phyloP scores from a whole-genome alignment of 495 filamentous ascomycete species.

The Hyphodiscus hymeniophilus region DNA sequence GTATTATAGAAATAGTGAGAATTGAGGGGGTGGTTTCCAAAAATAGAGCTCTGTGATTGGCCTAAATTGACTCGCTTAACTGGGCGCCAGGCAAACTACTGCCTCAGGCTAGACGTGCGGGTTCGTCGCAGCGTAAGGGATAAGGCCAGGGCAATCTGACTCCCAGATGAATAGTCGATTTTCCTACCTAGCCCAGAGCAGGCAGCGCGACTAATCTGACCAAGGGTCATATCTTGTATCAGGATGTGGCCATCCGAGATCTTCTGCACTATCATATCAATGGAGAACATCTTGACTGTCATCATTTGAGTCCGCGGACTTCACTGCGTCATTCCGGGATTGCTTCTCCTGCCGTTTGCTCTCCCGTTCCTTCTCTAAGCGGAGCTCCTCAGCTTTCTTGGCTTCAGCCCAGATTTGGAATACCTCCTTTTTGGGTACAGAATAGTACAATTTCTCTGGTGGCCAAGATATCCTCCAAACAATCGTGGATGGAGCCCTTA shows the following conservation, averaged over 20 bases:
- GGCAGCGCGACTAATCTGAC: slow-evolving; percentile 14
- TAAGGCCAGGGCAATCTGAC: too few relatives aligned
- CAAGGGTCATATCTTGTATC: slow-evolving; percentile 12
- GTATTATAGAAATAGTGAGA: too few relatives aligned
- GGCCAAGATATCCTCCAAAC: slow-evolving; percentile 21
- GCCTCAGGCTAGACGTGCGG: too few relatives aligned
- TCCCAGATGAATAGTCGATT: too few relatives aligned
- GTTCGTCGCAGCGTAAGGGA: too few relatives aligned
- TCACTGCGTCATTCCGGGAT: too few relatives aligned
- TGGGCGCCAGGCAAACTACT: too few relatives aligned
- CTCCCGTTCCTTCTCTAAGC: slow-evolving; percentile 6
- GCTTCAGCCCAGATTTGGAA: slow-evolving; percentile 14
- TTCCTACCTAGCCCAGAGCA: too few relatives aligned
- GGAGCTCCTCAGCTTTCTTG: slow-evolving; percentile 4
- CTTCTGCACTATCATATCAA: slow-evolving; percentile 6
- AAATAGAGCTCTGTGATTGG: too few relatives aligned
- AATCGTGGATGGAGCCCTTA: slow-evolving; percentile 14
- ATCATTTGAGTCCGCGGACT: slow-evolving; percentile 9
- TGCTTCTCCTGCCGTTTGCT: slow-evolving; percentile 4
- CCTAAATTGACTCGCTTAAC: too few relatives aligned
- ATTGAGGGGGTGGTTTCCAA: too few relatives aligned
- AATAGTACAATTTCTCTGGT: slow-evolving; percentile 19
- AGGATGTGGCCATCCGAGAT: slow-evolving; percentile 7
- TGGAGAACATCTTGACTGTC: slow-evolving; percentile 1
- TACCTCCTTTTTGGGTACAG: slow-evolving; percentile 6